These are phyloP conservation scores for Saccharomycopsis phalli DNA, from an alignment of 1,139 yeast genomes.

Conservation along the genomic window DNA sequence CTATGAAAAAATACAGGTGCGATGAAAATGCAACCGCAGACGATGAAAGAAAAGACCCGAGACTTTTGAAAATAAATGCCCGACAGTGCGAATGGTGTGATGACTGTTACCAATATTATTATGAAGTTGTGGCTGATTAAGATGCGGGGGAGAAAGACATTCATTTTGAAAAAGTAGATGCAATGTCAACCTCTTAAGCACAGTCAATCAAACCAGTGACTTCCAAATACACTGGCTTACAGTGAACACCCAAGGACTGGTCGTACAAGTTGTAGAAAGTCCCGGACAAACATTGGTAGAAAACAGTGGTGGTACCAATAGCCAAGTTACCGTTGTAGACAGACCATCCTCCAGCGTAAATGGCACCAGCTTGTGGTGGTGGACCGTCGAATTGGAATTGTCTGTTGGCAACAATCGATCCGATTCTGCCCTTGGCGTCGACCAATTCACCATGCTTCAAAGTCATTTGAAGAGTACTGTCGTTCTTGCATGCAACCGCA, in stretches of 20 bases:
- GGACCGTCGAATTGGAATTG: slow-evolving; percentile 89
- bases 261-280: slow-evolving; percentile 77
- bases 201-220: slow-evolving; percentile 58
- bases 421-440: slow-evolving; percentile 62
- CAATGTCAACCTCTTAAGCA: slow-evolving; percentile 27
- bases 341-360: slow-evolving; percentile 82
- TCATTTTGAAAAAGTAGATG: background rate
- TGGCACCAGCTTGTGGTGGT: slow-evolving; percentile 85
- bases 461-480: slow-evolving; percentile 46
- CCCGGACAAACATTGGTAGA: slow-evolving; percentile 78
- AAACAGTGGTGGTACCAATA: slow-evolving; percentile 52
- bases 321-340: slow-evolving; percentile 59
- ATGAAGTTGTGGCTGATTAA: too few species aligned
- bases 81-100: too few species aligned
- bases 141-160: too few species aligned
- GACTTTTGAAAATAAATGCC: too few species aligned
- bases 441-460: slow-evolving; percentile 46
- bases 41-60: too few species aligned
- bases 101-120: too few species aligned
- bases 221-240: slow-evolving; percentile 54
- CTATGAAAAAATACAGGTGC: background rate
- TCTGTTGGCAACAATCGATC: slow-evolving; percentile 77
- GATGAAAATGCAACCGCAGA: background rate
- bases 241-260: slow-evolving; percentile 55
- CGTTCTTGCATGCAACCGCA: slow-evolving; percentile 39